These are phyloP conservation scores for Clarireedia hainanense DNA, from an alignment of 2,329 filamentous ascomycete genomes.

Conservation along the genomic window DNA sequence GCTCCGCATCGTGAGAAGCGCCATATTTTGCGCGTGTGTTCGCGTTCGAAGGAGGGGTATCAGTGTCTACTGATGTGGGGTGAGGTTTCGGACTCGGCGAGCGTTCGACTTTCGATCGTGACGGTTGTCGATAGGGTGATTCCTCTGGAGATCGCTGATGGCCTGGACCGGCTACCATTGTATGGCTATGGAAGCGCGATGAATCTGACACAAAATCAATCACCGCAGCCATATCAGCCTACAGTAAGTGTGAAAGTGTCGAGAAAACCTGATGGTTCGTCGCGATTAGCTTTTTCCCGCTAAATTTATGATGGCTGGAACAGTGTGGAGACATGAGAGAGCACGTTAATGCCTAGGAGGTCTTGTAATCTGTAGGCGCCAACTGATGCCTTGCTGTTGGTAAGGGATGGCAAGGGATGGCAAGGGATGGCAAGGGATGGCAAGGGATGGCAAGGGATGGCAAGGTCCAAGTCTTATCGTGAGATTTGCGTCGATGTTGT, in stretches of 20 bases:
- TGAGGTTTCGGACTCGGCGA: constrained; percentile 25
- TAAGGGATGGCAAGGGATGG: background rate
- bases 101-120: constrained; percentile 21
- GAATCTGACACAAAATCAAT: constrained; percentile 69
- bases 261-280: constrained; percentile 17
- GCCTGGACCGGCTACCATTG: constrained; percentile 52
- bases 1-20: constrained; percentile 9
- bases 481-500: constrained; percentile 1
- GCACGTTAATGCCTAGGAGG: background rate
- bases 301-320: constrained; percentile 2
- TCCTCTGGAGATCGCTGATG: constrained; percentile 38
- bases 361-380: background rate
- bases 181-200: constrained; percentile 50
- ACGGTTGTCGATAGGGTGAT: constrained; percentile 26
- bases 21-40: constrained; percentile 12
- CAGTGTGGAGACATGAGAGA: background rate
- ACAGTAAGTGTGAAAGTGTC: constrained; percentile 13
- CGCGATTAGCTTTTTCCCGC: constrained; percentile 17
- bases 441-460: background rate
- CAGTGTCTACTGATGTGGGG: constrained; percentile 13
- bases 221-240: constrained; percentile 50
- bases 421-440: background rate
- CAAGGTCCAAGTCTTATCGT: constrained; percentile 6
- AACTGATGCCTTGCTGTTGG: constrained; percentile 2
- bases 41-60: constrained; percentile 21